A percentile compares a stretch with the other conserved stretches of the same genome.
phyloP scores from a whole-genome alignment of 805 yeast genomes.

The Wickerhamomyces bisporus region DNA sequence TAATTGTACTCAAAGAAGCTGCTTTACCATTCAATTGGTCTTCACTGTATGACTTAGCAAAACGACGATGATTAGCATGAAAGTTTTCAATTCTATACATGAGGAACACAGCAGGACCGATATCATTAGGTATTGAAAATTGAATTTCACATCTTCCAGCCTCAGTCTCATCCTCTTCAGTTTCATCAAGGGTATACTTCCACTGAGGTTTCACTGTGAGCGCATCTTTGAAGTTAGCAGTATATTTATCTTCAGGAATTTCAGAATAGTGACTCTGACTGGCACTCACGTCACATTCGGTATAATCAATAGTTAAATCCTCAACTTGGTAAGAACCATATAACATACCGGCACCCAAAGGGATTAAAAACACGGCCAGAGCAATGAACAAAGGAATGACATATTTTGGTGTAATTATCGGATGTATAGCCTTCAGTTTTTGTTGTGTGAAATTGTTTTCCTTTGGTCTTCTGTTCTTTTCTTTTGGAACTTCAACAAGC shows the following conservation, averaged over 20 bases:
- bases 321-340: constrained; percentile 69
- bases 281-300: constrained; percentile 58
- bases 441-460: constrained; percentile 75
- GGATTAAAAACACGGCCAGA: constrained; percentile 78
- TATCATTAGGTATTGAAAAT: constrained; percentile 66
- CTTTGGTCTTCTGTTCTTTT: constrained; percentile 58
- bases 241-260: constrained; percentile 55
- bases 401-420: constrained; percentile 84
- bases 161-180: constrained; percentile 41
- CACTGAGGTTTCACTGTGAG: constrained; percentile 54
- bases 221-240: constrained; percentile 49
- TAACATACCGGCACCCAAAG: constrained; percentile 82
- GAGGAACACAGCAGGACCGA: constrained; percentile 69
- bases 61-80: constrained; percentile 91
- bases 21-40: constrained; percentile 77
- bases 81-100: constrained; percentile 86
- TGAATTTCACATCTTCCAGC: constrained; percentile 62
- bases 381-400: constrained; percentile 76
- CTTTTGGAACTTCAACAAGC: constrained; percentile 30
- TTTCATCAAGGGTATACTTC: constrained; percentile 45
- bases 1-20: constrained; percentile 48
- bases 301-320: constrained; percentile 67
- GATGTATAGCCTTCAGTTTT: constrained; percentile 53
- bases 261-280: constrained; percentile 36
- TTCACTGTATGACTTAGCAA: constrained; percentile 83